Base-by-base conservation (phyloP, 2,329 filamentous ascomycete species). In the Teratosphaeria epicoccoides region DNA sequence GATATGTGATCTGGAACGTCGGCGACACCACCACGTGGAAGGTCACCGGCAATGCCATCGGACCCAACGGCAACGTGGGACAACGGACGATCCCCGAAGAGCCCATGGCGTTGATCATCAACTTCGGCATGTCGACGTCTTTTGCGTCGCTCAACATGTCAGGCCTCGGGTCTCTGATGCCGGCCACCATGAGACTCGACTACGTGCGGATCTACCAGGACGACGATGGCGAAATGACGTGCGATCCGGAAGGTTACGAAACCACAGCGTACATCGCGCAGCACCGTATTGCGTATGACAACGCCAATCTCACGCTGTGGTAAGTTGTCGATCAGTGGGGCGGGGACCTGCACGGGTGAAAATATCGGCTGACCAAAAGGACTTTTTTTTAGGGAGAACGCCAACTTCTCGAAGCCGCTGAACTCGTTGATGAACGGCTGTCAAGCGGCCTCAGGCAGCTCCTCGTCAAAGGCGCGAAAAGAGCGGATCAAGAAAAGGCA, bases 171-270 rank as follows among this genome's bases (percentile, higher is more conserved):
- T 60, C 73, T 14, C 68, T 79, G 43, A 72, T 85, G 60, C 83
- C 83, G 2, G 83, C 80, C 2, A 80, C 73, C 2, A 83, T 86
- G 65, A 74, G 82, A 2, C 72, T 87, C 52, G 83, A 87, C 66
- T 86, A 85, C 63, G 74, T 87, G 50, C 78, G 84, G 12, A 83
- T 87, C 48, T 87, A 86, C 61, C 83, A 86, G 65, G 78, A 83
- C 55, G 74, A 76, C 12, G 75, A 78, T 49, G 71, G 74, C 11
- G 72, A 76, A 59, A 52, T 67, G 47, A 85, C 82, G 14, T 87
- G 84, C 65, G 84, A 87, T 68, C 84, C 84, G 2, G 71, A 73
- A 0, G 82, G 78, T 0, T 87, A 82, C 62, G 76, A 78, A 51
- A 87, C 84, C 0, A 87, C 83, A 0, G 63, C 74, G 1, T 87